phyloP scores from a whole-genome alignment of 257 asterid species.

The Lycium ferocissimum region DNA sequence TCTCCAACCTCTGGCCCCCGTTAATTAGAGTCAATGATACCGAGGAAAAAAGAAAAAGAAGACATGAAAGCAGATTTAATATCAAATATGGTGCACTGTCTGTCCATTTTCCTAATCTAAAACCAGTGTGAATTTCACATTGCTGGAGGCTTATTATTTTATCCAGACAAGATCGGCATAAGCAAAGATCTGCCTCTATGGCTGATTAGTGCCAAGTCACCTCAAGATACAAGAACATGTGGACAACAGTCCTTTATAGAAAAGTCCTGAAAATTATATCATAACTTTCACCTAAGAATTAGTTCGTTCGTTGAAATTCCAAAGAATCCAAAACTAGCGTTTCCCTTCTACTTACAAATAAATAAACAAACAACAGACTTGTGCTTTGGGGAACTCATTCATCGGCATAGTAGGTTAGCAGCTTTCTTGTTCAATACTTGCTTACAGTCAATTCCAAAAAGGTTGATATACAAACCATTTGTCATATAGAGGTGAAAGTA shows the following conservation, averaged over 20 bases:
- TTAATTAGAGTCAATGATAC: background rate
- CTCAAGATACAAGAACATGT: background rate
- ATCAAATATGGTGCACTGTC: background rate
- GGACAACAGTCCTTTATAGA: background rate
- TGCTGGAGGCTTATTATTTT: background rate
- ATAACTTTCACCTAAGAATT: background rate
- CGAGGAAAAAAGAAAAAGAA: background rate
- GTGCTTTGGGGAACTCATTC: background rate
- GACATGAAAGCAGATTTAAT: background rate
- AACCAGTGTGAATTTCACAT: background rate
- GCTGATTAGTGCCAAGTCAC: background rate
- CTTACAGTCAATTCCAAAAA: background rate
- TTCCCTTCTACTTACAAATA: background rate
- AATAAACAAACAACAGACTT: background rate
- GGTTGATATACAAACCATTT: background rate
- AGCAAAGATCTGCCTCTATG: background rate
- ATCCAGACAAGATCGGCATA: background rate
- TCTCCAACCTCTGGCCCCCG: background rate
- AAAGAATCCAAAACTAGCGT: background rate
- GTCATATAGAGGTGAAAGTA: background rate
- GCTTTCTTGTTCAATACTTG: background rate
- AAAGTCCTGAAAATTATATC: background rate
- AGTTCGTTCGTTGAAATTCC: background rate
- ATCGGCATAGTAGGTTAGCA: background rate
- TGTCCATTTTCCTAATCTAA: slow-evolving; percentile 14